These are phyloP conservation scores for Hyphopichia buzzinii DNA, from an alignment of 1,139 yeast species.

Conservation along the genomic window DNA sequence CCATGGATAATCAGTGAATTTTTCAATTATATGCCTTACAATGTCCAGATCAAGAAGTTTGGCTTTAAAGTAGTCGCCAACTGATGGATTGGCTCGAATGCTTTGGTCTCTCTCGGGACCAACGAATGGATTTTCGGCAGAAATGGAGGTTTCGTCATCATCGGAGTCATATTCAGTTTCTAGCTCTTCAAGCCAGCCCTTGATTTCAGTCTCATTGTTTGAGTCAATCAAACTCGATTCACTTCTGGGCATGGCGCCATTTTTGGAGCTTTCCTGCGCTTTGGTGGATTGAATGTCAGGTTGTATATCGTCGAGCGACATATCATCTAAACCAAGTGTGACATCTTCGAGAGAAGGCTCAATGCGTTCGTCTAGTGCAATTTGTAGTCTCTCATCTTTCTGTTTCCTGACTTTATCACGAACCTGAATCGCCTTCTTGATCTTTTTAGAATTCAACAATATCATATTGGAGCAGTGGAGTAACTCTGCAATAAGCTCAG, in stretches of 20 bases:
- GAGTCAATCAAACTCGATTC: background rate
- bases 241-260: background rate
- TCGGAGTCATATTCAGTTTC: constrained; percentile 36
- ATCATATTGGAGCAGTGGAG: constrained; percentile 52
- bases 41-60: constrained; percentile 41
- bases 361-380: constrained; percentile 32
- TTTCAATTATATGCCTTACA: constrained; percentile 31
- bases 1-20: constrained; percentile 44
- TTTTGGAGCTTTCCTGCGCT: background rate
- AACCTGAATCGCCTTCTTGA: constrained; percentile 31
- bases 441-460: constrained; percentile 40
- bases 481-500: constrained; percentile 46
- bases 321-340: constrained; percentile 39
- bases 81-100: constrained; percentile 36
- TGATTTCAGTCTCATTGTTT: constrained; percentile 8
- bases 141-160: constrained; percentile 47
- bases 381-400: constrained; percentile 27
- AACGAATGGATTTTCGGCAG: constrained; percentile 50
- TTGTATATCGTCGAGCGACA: constrained; percentile 34
- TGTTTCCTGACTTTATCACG: constrained; percentile 37
- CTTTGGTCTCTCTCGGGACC: constrained; percentile 31
- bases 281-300: too few relatives aligned
- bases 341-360: constrained; percentile 21
- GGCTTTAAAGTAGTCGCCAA: constrained; percentile 47
- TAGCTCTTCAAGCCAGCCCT: constrained; percentile 14